Evolutionary conservation across 768 basidiomycete species (phyloP).

Genomic region (Galerina marginata): DNA sequence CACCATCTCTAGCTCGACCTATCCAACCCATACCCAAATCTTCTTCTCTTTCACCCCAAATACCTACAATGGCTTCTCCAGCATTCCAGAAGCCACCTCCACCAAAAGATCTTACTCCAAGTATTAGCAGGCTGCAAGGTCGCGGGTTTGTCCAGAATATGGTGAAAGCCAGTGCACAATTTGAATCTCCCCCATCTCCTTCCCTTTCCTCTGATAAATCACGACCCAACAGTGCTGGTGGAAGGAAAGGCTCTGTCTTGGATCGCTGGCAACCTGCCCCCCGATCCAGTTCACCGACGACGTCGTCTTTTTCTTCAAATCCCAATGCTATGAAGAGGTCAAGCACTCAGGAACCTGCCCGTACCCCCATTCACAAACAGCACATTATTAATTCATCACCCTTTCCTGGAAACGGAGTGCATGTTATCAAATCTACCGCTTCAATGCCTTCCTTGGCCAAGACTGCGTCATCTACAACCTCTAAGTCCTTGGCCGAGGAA

Average conservation of each 20-base stretch:
- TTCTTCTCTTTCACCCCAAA: slow-evolving; percentile 47
- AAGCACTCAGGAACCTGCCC: slow-evolving; percentile 13
- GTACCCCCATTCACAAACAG: neutral
- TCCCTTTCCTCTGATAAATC: slow-evolving; percentile 39
- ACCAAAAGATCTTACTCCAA: slow-evolving; percentile 78
- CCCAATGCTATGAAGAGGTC: slow-evolving; percentile 37
- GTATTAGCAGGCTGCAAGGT: slow-evolving; percentile 81
- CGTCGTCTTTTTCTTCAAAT: slow-evolving; percentile 38
- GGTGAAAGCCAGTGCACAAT: slow-evolving; percentile 69
- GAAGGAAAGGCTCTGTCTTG: slow-evolving; percentile 60
- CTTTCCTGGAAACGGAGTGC: neutral
- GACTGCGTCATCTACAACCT: slow-evolving; percentile 21
- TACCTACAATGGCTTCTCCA: slow-evolving; percentile 55
- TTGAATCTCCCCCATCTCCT: slow-evolving; percentile 47
- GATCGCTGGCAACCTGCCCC: slow-evolving; percentile 69
- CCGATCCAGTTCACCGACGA: slow-evolving; percentile 46
- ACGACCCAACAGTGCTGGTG: slow-evolving; percentile 32
- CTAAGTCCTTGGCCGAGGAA: slow-evolving; percentile 21
- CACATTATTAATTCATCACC: neutral
- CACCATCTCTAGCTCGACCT: slow-evolving; percentile 56
- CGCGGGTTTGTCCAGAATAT: slow-evolving; percentile 87
- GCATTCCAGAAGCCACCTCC: slow-evolving; percentile 62
- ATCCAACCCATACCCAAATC: slow-evolving; percentile 55
- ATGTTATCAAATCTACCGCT: slow-evolving; percentile 38
- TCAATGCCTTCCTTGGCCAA: slow-evolving; percentile 46